Evolutionary conservation across 2,329 filamentous ascomycete species (phyloP), one percentile per base, ranked within the genome.

Genomic region (Pseudophaeomoniella oleicola): DNA sequence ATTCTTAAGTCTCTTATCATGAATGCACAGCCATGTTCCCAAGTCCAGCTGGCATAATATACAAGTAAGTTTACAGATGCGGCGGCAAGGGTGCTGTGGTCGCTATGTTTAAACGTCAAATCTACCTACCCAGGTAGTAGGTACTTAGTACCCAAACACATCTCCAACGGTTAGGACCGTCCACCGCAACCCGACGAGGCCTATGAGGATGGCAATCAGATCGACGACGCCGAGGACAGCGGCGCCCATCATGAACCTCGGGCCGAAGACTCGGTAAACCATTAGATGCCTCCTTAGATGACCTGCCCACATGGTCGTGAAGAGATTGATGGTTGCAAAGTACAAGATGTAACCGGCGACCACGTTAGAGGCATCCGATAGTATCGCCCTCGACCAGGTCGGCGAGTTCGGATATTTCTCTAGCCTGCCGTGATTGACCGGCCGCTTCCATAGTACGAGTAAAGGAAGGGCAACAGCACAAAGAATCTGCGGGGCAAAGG

Each of bases 251-350:
- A 98, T 83, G 62, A 88, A 98, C 17, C 88, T 66, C 33, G 90
- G 90, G 59, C 72, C 79, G 52, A 98, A 98, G 31, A 98, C 85
- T 30, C 90, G 72, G 60, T 90, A 98, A 18, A 98, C 70, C 90
- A 98, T 98, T 44, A 98, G 68, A 63, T 98, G 90, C 36, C 90
- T 71, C 37, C 90, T 70, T 50, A 98, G 61, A 62, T 85, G 78
- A 1, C 83, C 87, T 0, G 88, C 84, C 80, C 88, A 94, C 56
- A 81, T 75, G 48, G 90, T 92, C 3, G 87, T 94, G 0, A 85
- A 83, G 15, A 94, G 60, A 17, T 80, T 80, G 52, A 94, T 72
- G 5, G 82, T 79, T 4, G 83, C 83, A 52, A 86, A 90, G 53
- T 88, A 93, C 1, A 81, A 64, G 4, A 88, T 60, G 51, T 94